phyloP scores from a whole-genome alignment of 495 filamentous ascomycete species.

The Daldinia concentrica region DNA sequence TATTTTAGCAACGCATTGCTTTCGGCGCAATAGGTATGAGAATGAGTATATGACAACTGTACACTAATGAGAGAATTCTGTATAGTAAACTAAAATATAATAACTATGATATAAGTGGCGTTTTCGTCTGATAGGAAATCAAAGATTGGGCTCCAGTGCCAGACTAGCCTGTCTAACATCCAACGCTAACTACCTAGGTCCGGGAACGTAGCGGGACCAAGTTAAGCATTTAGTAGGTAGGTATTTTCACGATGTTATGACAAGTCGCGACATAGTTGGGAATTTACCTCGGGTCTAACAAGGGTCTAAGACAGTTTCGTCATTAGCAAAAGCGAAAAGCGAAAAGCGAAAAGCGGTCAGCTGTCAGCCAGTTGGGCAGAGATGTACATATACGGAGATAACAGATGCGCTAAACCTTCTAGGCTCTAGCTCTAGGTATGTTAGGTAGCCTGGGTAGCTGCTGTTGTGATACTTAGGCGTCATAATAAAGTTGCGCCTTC shows the following conservation, averaged over 20 bases:
- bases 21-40: neutral
- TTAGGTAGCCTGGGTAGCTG: neutral
- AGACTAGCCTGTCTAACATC: conserved; percentile 4
- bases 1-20: conserved; percentile 19
- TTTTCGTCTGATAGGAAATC: neutral
- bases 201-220: neutral
- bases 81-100: neutral
- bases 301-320: conserved; percentile 27
- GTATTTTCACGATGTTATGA: conserved; percentile 14
- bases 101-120: neutral
- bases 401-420: neutral
- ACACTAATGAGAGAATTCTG: neutral
- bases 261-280: neutral
- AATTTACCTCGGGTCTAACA: conserved; percentile 3
- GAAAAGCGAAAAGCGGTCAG: conserved; percentile 5
- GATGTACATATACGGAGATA: neutral
- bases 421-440: neutral
- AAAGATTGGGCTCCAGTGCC: neutral
- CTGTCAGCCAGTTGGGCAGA: conserved; percentile 15
- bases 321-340: conserved; percentile 8
- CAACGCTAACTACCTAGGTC: neutral
- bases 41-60: too few relatives aligned
- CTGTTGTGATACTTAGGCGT: neutral
- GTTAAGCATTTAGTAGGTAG: neutral
- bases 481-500: conserved; percentile 3